Evolutionary conservation across 345 rosid genomes (phyloP).

Genomic region (Jatropha curcas): DNA sequence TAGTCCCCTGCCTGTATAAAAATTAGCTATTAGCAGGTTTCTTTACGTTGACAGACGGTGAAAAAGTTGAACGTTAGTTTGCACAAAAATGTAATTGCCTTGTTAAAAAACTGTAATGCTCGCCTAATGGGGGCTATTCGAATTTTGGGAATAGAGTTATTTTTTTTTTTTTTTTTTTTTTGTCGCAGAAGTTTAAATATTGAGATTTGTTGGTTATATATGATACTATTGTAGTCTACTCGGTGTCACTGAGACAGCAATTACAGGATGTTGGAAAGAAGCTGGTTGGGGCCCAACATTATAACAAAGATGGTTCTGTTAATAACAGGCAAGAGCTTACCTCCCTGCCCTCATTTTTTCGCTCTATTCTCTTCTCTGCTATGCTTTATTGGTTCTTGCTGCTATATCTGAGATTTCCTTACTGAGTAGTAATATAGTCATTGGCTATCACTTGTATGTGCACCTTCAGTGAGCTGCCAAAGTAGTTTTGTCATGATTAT

Average conservation of each 20-base stretch:
- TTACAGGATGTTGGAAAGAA: conserved; percentile 96
- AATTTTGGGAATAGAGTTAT: too few species aligned
- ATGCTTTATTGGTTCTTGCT: conserved; percentile 18
- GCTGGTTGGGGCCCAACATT: conserved; percentile 91
- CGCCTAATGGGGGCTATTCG: too few species aligned
- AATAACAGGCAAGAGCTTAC: conserved; percentile 69
- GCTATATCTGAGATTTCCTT: conserved; percentile 3
- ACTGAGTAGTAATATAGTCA: neutral
- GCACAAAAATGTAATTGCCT: too few species aligned
- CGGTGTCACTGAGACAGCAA: conserved; percentile 96
- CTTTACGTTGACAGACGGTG: too few species aligned
- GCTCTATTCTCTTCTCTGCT: neutral
- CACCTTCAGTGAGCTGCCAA: neutral
- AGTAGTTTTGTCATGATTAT: neutral
- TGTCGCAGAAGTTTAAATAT: conserved; percentile 14
- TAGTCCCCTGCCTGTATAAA: too few species aligned
- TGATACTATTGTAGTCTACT: conserved; percentile 73
- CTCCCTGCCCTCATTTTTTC: neutral
- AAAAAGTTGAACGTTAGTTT: too few species aligned
- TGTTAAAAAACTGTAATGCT: too few species aligned
- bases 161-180: conserved; percentile 27
- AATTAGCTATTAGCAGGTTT: too few species aligned
- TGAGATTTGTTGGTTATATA: conserved; percentile 22
- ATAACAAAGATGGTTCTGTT: conserved; percentile 93
- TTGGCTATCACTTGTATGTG: neutral